Evolutionary conservation across 306 rosid genomes (phyloP).

Genomic region (Pterocarpus santalinus): DNA sequence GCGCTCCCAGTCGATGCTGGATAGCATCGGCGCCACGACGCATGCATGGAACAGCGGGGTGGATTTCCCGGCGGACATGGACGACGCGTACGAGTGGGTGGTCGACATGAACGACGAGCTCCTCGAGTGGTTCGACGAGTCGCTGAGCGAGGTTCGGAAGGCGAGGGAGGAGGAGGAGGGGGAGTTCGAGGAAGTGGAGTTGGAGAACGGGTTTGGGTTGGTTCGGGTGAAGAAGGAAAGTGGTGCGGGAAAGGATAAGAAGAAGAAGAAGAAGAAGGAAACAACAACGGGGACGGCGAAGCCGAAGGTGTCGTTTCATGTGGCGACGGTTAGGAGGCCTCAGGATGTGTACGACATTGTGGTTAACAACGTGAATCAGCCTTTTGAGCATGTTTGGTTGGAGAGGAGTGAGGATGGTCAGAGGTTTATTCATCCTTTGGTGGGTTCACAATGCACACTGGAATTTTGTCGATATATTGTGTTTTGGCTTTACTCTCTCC

Average conservation of each 20-base stretch:
- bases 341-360: conserved; percentile 74
- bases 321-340: conserved; percentile 74
- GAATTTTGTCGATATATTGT: not conserved
- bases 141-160: conserved; percentile 68
- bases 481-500: not conserved
- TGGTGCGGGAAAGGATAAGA: not conserved
- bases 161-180: conserved; percentile 53
- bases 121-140: conserved; percentile 68
- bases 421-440: conserved; percentile 86
- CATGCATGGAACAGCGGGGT: conserved; percentile 65
- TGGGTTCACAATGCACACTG: conserved; percentile 47
- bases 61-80: conserved; percentile 68
- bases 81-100: conserved; percentile 89
- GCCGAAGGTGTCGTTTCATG: conserved; percentile 83
- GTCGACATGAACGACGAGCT: conserved; percentile 80
- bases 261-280: not conserved
- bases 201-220: conserved; percentile 71
- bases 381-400: conserved; percentile 89
- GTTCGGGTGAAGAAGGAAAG: conserved; percentile 61
- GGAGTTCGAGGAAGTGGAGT: conserved; percentile 48
- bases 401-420: conserved; percentile 81
- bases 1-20: conserved; percentile 70
- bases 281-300: conserved; percentile 50
- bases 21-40: conserved; percentile 59
- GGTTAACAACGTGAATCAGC: conserved; percentile 74